Percentiles rank a stretch among this genome's conserved stretches.
phyloP scores from a whole-genome alignment of 306 rosid species.

The Aeschynomene evenia region DNA sequence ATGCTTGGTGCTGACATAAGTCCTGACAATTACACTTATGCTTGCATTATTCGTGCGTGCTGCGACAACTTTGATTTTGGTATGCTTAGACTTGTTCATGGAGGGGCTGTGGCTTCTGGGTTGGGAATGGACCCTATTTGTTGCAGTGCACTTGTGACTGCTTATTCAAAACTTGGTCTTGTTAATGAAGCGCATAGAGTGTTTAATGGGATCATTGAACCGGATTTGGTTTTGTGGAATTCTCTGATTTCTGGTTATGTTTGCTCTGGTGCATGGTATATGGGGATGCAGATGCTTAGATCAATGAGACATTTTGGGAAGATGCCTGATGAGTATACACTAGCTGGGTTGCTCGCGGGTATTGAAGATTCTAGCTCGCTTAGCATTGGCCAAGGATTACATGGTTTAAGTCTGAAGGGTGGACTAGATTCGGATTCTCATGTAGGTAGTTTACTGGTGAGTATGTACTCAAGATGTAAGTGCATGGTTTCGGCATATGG shows the following conservation, averaged over 20 bases:
- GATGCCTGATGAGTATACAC: constrained; percentile 71
- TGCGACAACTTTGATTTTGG: constrained; percentile 42
- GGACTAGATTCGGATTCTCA: constrained; percentile 60
- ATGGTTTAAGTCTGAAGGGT: constrained; percentile 60
- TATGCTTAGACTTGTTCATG: constrained; percentile 43
- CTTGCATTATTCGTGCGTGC: constrained; percentile 43
- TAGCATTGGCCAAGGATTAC: constrained; percentile 61
- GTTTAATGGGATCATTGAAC: constrained; percentile 53
- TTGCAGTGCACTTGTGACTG: constrained; percentile 57
- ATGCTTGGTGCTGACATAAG: constrained; percentile 48
- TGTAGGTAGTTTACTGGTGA: constrained; percentile 69
- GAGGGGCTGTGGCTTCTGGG: constrained; percentile 33
- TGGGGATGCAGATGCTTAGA: constrained; percentile 53
- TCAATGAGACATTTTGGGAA: constrained; percentile 54
- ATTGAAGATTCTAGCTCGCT: constrained; percentile 50
- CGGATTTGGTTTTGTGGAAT: constrained; percentile 82
- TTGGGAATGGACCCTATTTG: constrained; percentile 43
- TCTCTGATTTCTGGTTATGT: constrained; percentile 73
- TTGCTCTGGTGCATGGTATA: constrained; percentile 54
- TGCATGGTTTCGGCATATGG: constrained; percentile 60
- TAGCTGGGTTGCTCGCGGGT: constrained; percentile 68
- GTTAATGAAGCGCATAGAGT: constrained; percentile 65
- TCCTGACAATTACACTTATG: constrained; percentile 55
- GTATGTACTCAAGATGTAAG: constrained; percentile 77
- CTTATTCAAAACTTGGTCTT: constrained; percentile 62